Base-by-base conservation (phyloP, 345 rosid species). In the Dovyalis caffra region DNA sequence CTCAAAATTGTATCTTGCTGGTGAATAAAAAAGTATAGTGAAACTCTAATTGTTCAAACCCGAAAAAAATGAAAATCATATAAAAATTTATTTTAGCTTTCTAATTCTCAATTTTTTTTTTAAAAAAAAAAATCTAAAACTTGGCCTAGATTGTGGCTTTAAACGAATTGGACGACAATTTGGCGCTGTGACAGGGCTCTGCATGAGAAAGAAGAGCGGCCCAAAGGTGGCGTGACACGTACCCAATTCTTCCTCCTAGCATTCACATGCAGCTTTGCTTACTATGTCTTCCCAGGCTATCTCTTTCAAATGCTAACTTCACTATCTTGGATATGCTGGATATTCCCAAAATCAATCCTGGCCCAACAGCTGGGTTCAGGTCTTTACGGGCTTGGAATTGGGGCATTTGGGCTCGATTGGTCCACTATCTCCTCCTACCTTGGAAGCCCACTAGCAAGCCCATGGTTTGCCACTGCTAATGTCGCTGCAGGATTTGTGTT, bases 371-470 rank as follows among this genome's bases (percentile, higher is more conserved):
- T 95, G 0, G 98, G 99, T 8, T 95, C 99, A 0, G 98, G 99
- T 34, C 95, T 93, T 26, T 87, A 89, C n/a, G 99, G 98, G 68
- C 90, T 95, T 4, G 98, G 99, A 26, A 75, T 91, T 8, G 90
- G 81, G 3, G 88, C 94, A 5, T 23, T 95, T 3, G 99, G 97
- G 8, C 66, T 95, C 9, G 98, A 95, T 76, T 93, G 98, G 98
- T 90, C 99, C 80, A 87, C 97, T 51, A 95, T 90, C 77, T 95
- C 98, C 1, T 82, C 99, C 47, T 93, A 93, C 85, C 93, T 95
- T 6, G 99, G 98, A 61, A 95, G 99, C 84, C 99, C 98, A 43
- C 91, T 95, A 7, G 99, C 99, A 33, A 95, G 99, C 85, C 99
- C 99, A 49, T 95, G 99, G 98, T 95, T 93, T 64, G 99, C 99